Base-by-base conservation (phyloP, 2,329 filamentous ascomycete species). In the Sporothrix brasiliensis region DNA sequence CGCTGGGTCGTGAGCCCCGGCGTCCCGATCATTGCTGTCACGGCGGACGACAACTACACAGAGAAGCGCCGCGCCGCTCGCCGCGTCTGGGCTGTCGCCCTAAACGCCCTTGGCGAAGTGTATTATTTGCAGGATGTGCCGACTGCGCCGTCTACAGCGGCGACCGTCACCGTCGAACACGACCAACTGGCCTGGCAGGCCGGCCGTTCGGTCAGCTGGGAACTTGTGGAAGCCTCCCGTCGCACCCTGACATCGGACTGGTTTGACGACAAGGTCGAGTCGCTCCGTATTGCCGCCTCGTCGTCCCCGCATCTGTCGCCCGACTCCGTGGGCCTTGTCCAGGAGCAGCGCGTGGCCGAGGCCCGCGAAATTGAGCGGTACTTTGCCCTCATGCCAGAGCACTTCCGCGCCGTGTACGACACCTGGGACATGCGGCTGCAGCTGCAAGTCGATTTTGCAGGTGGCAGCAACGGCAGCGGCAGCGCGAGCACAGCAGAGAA, bases 341-440 rank as follows among this genome's bases (percentile, higher is more conserved):
- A 86, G 74, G 87, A 89, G 21, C 92, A 97, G 77, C 83, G 94
- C 73, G 79, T 83, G 50, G 89, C 91, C 1, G 93, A 97, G 78
- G 93, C 92, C 1, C 86, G 86, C 65, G 92, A 96, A 78, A 93
- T 97, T 69, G 91, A 97, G 75, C 87, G 85, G 54, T 96, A 91
- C 74, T 79, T 96, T 21, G 83, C 82, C 0, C 88, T 91, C 75
- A 89, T 88, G 74, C 94, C 94, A 4, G 86, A 88, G 53, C 88
- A 96, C 75, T 97, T 97, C 78, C 88, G 90, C 27, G 90, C 89
- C 75, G 83, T 88, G 1, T 98, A 92, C 76, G 82, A 91, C 71
- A 91, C 91, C 2, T 98, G 95, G 94, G 92, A 98, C 76, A 98
- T 98, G 94, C 89, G 89, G 68, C 88, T 93, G 72, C 89, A 84